Conservation (phyloP, 352 stramenopile genomes). For the Thraustochytrium striatum region DNA sequence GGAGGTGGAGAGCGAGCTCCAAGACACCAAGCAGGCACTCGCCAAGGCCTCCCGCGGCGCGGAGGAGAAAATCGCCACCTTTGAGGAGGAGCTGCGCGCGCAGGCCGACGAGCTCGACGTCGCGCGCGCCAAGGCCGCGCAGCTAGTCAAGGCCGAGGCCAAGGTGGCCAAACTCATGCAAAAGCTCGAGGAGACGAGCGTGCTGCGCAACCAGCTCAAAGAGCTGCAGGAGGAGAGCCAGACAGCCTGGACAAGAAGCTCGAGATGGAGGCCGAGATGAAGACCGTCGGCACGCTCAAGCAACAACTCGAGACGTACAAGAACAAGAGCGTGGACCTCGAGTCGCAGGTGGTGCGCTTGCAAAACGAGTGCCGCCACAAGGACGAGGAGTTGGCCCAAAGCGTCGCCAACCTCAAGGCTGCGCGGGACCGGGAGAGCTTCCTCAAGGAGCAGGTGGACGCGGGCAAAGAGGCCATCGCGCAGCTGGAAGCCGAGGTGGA, state of each 20-base stretch:
- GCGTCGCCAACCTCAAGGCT: conserved; percentile 26
- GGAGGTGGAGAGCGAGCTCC: conserved; percentile 21
- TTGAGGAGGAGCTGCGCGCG: conserved; percentile 19
- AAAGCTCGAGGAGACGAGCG: conserved; percentile 44
- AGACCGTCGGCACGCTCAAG: conserved; percentile 25
- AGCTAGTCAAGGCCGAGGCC: conserved; percentile 43
- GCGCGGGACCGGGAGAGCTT: conserved; percentile 30
- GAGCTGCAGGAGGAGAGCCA: conserved; percentile 42
- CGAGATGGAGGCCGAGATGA: conserved; percentile 38
- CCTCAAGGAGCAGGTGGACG: conserved; percentile 31
- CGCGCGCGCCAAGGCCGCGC: conserved; percentile 7
- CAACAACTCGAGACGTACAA: conserved; percentile 54
- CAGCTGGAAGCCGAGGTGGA: conserved; percentile 39
- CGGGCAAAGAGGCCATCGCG: conserved; percentile 32
- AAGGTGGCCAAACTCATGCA: conserved; percentile 45
- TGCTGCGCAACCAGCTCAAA: conserved; percentile 28
- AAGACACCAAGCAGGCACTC: conserved; percentile 18
- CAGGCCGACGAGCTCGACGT: conserved; percentile 44
- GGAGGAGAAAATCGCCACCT: conserved; percentile 11
- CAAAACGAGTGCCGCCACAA: conserved; percentile 5
- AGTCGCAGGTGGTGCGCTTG: conserved; percentile 50
- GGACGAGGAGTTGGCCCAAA: background rate
- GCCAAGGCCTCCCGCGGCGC: background rate
- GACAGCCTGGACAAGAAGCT: conserved; percentile 26
- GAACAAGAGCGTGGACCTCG: conserved; percentile 71